phyloP scores from a whole-genome alignment of 345 rosid species.

The Arabidopsis arenosa region DNA sequence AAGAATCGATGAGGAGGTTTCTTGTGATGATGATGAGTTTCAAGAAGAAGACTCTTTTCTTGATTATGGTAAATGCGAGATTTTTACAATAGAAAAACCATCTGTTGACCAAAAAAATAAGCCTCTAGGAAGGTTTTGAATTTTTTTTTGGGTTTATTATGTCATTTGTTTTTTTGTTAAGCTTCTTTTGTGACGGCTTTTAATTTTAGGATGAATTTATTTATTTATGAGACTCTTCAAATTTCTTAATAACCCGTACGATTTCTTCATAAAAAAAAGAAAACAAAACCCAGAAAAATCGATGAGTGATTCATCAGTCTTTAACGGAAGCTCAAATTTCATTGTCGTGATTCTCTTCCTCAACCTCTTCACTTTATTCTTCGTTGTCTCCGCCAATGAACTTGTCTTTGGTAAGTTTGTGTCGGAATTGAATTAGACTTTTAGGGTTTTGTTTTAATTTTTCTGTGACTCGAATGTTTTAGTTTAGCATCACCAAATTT shows the following conservation, averaged over 20 bases:
- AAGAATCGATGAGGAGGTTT: constrained; percentile 75
- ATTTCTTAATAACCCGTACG: neutral
- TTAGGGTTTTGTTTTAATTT: constrained; percentile 45
- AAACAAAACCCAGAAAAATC: constrained; percentile 10
- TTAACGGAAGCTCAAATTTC: constrained; percentile 43
- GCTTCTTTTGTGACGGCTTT: neutral
- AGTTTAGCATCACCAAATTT: constrained; percentile 5
- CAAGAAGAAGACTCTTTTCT: constrained; percentile 37
- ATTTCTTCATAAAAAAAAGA: neutral
- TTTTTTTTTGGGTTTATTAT: neutral
- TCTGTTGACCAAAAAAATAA: neutral
- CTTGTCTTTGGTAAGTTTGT: constrained; percentile 48
- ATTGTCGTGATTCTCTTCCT: constrained; percentile 38
- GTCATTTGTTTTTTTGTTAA: no score
- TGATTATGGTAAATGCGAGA: neutral
- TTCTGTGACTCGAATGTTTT: neutral
- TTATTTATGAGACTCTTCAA: no score
- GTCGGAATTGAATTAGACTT: neutral
- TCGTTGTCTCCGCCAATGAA: constrained; percentile 41
- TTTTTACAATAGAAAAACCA: neutral
- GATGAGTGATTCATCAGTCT: constrained; percentile 45
- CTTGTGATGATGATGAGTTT: constrained; percentile 48
- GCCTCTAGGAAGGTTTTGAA: neutral
- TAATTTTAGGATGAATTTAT: no score
- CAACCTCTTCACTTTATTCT: constrained; percentile 22